Evolutionary conservation across 1,139 yeast species (phyloP).

Genomic region (Nadsonia commutata): DNA sequence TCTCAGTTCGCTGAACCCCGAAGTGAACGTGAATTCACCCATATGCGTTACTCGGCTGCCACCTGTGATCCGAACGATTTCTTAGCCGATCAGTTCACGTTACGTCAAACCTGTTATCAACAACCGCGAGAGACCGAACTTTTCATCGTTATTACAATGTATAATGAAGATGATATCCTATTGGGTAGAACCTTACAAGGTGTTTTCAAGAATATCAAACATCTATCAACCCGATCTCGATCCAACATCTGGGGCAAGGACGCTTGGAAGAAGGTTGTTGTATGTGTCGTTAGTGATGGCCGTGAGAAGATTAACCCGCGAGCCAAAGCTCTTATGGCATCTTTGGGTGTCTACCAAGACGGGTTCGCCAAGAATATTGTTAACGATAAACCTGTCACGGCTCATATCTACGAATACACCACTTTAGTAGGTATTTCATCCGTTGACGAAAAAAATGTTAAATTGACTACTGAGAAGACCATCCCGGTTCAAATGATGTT

Average conservation of each 20-base stretch:
- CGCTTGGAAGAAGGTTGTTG: conserved; percentile 68
- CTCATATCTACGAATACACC: conserved; percentile 71
- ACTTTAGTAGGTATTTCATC: conserved; percentile 60
- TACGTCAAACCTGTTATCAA: conserved; percentile 52
- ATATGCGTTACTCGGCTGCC: conserved; percentile 69
- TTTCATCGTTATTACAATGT: conserved; percentile 64
- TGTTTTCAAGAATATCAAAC: conserved; percentile 55
- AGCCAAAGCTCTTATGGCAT: conserved; percentile 49
- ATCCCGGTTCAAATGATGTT: conserved; percentile 62
- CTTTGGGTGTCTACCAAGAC: conserved; percentile 66
- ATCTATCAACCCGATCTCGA: conserved; percentile 40
- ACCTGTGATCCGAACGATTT: conserved; percentile 68
- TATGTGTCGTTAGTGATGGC: conserved; percentile 66
- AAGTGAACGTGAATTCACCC: conserved; percentile 52
- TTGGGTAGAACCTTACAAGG: conserved; percentile 66
- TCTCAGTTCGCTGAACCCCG: conserved; percentile 38
- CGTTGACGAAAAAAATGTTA: conserved; percentile 38
- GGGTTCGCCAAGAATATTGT: conserved; percentile 71
- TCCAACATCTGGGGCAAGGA: conserved; percentile 67
- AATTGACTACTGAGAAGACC: conserved; percentile 38
- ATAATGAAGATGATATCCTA: conserved; percentile 63
- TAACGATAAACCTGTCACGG: conserved; percentile 51
- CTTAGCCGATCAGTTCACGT: conserved; percentile 38
- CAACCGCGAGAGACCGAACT: conserved; percentile 61
- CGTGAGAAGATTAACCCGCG: conserved; percentile 53